phyloP scores from a whole-genome alignment of 2,329 filamentous ascomycete genomes.

The Aspergillus puulaauensis region DNA sequence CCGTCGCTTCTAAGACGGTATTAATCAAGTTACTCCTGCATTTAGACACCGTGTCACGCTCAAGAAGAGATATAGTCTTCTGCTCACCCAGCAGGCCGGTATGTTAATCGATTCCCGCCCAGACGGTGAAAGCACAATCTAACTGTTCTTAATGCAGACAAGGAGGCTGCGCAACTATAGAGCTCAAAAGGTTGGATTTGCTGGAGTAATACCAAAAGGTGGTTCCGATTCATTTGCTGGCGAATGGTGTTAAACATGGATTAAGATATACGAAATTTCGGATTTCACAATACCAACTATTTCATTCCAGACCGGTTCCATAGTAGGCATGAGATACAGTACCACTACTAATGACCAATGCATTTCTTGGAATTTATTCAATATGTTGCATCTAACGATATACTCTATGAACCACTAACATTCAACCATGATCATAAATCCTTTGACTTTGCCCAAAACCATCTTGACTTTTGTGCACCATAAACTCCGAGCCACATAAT shows the following conservation, averaged over 20 bases:
- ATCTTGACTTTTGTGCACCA: conserved; percentile 24
- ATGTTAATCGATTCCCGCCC: conserved; percentile 20
- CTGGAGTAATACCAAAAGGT: conserved; percentile 26
- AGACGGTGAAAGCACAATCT: conserved; percentile 5
- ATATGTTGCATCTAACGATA: conserved; percentile 16
- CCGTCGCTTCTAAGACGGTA: not conserved
- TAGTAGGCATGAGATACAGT: not conserved
- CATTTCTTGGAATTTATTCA: not conserved
- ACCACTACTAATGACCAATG: not conserved
- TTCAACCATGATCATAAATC: conserved; percentile 14
- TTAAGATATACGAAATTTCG: conserved; percentile 24
- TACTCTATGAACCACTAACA: conserved; percentile 1
- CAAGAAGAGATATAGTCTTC: conserved; percentile 87
- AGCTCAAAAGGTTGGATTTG: conserved; percentile 13
- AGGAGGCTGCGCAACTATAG: conserved; percentile 33
- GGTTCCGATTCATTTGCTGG: conserved; percentile 30
- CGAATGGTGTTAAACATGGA: conserved; percentile 41
- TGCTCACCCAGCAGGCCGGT: conserved; percentile 75
- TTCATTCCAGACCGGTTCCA: not conserved
- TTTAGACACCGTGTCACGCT: conserved; percentile 83
- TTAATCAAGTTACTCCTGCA: not conserved
- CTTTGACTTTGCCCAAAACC: conserved; percentile 8
- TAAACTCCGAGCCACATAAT: conserved; percentile 18
- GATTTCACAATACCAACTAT: conserved; percentile 11
- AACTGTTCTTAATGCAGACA: conserved; percentile 22